These are phyloP conservation scores for Colletotrichum navitas DNA, from an alignment of 2,329 filamentous ascomycete genomes.

Conservation along the genomic window DNA sequence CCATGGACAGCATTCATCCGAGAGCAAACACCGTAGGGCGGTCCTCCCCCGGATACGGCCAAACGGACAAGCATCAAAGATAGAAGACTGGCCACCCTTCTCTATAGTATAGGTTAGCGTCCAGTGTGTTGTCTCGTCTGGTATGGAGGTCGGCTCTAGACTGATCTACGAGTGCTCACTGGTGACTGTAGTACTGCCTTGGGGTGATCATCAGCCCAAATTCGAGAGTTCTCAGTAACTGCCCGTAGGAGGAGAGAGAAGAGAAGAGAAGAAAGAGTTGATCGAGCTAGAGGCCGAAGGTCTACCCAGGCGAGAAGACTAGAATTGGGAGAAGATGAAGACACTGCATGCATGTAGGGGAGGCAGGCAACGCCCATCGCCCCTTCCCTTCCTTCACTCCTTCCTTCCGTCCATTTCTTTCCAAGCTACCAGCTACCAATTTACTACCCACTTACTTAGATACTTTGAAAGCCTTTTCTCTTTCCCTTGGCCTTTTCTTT, in stretches of 20 bases:
- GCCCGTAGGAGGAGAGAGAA: background rate
- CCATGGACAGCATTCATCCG: slow-evolving; percentile 16
- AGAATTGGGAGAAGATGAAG: background rate
- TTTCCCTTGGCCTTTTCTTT: background rate
- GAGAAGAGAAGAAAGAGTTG: background rate
- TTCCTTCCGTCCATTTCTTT: background rate
- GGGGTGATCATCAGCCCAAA: slow-evolving; percentile 4
- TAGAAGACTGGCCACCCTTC: background rate
- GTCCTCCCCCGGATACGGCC: slow-evolving; percentile 20
- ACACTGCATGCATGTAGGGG: background rate
- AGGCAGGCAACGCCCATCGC: slow-evolving; percentile 15
- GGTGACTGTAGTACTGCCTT: slow-evolving; percentile 2
- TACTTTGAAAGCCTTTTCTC: background rate
- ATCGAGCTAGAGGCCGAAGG: background rate
- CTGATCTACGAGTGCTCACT: background rate
- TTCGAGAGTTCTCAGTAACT: background rate
- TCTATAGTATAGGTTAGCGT: background rate
- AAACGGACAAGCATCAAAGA: slow-evolving; percentile 2
- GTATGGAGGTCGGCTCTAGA: background rate
- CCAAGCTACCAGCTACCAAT: background rate
- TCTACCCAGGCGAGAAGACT: background rate
- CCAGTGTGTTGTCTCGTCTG: background rate
- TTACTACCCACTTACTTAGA: background rate
- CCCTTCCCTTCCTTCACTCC: slow-evolving; percentile 14
- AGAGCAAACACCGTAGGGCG: slow-evolving; percentile 11